Evolutionary conservation across 2,329 filamentous ascomycete genomes (phyloP), one percentile per base, ranked within the genome.

Genomic region (Gnomoniopsis smithogilvyi): DNA sequence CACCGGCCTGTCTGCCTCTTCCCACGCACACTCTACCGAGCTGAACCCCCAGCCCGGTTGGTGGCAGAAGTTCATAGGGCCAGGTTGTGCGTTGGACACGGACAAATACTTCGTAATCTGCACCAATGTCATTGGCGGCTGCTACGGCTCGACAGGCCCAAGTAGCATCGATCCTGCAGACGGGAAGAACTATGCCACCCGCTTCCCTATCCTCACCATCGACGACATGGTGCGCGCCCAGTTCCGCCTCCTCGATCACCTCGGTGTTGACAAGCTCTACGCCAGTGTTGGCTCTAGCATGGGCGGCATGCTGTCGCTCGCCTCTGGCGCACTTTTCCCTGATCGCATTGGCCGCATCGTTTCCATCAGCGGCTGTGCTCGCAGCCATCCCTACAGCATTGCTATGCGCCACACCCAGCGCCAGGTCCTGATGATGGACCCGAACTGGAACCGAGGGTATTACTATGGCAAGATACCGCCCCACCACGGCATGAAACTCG

Each of bases 21-120:
- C 93, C 59, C 95, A 99, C 75, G 95, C 95, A 2, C 93, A 93
- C 70, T 97, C 92, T 59, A 98, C 94, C n/a, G 81, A 84, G 54
- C 78, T 80, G 11, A 99, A 99, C 72, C 84, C 91, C 0, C 90
- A 93, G 72, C 89, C 92, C 0, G 95, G 95, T 3, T 99, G 95
- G 95, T 99, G 95, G 95, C 95, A 99, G 75, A 94, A 90, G 73
- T 99, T 99, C 72, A 98, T 99, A 68, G 95, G 95, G 0, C 90
- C 93, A 0, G 92, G 90, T 0, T 82, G 83, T 21, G 90, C 92
- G 12, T 76, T 99, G 11, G 92, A 99, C 72, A 99, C 95, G 1
- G 78, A 94, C 73, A 94, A 92, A 71, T 96, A 96, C 78, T 91
- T 92, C 69, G 78, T 99, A 61, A 91, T 99, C 62, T 99, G 95